Conservation (phyloP, 495 filamentous ascomycete genomes). For the Neurospora cerealis region DNA sequence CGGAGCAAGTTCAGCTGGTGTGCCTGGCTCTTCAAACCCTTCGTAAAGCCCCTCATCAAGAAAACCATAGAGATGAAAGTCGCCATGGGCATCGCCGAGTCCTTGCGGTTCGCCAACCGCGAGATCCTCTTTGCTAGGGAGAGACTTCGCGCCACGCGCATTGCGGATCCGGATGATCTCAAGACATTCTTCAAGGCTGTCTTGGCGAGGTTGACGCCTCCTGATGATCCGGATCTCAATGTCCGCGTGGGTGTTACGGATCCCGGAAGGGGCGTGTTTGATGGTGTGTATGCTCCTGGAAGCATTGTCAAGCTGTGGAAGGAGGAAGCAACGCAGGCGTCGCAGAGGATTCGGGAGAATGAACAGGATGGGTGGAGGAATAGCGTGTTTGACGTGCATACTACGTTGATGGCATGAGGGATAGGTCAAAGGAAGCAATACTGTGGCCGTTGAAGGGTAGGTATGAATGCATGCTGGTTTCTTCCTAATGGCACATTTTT, state of each 20-base stretch:
- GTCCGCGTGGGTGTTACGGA: conserved; percentile 54
- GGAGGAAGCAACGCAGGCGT: conserved; percentile 59
- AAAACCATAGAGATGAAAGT: conserved; percentile 71
- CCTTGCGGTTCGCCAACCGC: conserved; percentile 63
- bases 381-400: conserved; percentile 66
- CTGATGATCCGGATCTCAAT: conserved; percentile 64
- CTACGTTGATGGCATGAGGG: conserved; percentile 11
- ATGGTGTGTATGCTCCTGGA: conserved; percentile 76
- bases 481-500: neutral
- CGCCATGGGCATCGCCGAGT: conserved; percentile 56
- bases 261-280: conserved; percentile 60
- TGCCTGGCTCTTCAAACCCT: conserved; percentile 74
- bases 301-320: conserved; percentile 82
- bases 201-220: conserved; percentile 58
- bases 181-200: conserved; percentile 75
- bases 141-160: conserved; percentile 70
- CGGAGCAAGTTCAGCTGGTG: conserved; percentile 67
- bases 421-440: neutral
- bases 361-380: conserved; percentile 77
- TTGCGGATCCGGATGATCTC: conserved; percentile 71
- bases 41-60: conserved; percentile 72
- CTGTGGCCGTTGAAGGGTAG: neutral
- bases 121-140: conserved; percentile 83
- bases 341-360: conserved; percentile 45
- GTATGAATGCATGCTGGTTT: neutral